These are phyloP conservation scores for Macadamia tetraphylla DNA, from an alignment of 164 flowering plant species.

Conservation along the genomic window DNA sequence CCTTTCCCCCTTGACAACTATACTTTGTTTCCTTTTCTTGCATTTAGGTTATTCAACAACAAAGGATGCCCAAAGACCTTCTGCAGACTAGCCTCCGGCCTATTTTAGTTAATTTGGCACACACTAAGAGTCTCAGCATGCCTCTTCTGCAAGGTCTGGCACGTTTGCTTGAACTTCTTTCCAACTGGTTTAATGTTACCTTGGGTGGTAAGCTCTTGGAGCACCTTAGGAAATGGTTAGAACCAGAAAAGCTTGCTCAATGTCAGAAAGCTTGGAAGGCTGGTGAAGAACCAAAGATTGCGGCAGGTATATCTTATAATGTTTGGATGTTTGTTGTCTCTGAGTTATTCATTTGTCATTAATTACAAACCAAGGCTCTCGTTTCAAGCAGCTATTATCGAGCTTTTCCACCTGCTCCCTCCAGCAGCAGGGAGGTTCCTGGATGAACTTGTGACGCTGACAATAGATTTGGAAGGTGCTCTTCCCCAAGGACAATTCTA, in stretches of 20 bases:
- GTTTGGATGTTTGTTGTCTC: background rate
- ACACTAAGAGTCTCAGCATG: constrained; percentile 95
- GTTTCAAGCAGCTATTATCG: constrained; percentile 84
- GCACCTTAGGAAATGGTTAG: constrained; percentile 96
- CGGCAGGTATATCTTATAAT: constrained; percentile 60
- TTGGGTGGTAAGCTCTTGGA: constrained; percentile 91
- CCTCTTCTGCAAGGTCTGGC: constrained; percentile 98
- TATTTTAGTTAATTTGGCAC: constrained; percentile 91
- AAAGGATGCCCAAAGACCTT: constrained; percentile 97
- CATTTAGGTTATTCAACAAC: constrained; percentile 82
- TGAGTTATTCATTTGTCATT: background rate
- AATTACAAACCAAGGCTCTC: constrained; percentile 8
- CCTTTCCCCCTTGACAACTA: too few species aligned
- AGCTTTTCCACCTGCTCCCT: constrained; percentile 98
- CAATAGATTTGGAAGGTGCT: constrained; percentile 89
- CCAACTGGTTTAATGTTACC: constrained; percentile 97
- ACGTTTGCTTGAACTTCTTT: constrained; percentile 85
- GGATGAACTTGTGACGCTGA: constrained; percentile 90
- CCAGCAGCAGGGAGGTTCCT: constrained; percentile 87
- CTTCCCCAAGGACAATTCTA: constrained; percentile 89
- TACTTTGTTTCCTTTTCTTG: too few species aligned
- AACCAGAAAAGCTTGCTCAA: constrained; percentile 98
- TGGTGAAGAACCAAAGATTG: constrained; percentile 99
- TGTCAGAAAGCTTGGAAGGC: constrained; percentile 93
- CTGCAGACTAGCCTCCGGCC: constrained; percentile 97